Conservation (phyloP, 177 flowering plant species). For the Vitis hybrid region DNA sequence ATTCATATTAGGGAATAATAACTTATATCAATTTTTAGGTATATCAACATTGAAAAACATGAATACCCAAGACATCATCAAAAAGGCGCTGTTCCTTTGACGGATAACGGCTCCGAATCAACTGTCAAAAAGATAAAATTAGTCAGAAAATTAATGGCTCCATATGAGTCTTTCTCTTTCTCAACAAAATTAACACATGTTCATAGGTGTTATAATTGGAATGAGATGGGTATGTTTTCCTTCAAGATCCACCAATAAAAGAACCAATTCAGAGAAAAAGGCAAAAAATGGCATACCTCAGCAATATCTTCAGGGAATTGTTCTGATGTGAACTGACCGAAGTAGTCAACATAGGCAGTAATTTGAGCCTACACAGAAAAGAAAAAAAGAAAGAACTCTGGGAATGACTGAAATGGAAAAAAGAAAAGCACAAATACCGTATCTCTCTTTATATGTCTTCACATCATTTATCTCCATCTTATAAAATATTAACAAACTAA, state of each 20-base stretch:
- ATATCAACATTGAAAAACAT: slow-evolving; percentile 9
- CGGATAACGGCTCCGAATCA: slow-evolving; percentile 79
- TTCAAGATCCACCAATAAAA: not conserved
- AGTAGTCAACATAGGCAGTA: slow-evolving; percentile 88
- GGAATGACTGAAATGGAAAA: no score
- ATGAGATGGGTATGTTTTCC: not conserved
- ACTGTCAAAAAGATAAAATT: slow-evolving; percentile 42
- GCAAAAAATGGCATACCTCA: slow-evolving; percentile 54
- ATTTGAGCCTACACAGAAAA: slow-evolving; percentile 57
- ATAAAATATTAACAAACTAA: no score
- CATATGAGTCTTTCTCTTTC: not conserved
- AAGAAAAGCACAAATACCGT: no score
- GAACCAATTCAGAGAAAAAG: not conserved
- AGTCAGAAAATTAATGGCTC: slow-evolving; percentile 8
- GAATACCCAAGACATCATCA: slow-evolving; percentile 90
- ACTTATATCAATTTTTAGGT: not conserved
- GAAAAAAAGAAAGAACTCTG: not conserved
- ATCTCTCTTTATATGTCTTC: no score
- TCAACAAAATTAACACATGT: not conserved
- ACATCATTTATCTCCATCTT: no score
- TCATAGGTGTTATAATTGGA: not conserved
- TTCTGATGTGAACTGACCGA: slow-evolving; percentile 91
- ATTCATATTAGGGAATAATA: not conserved
- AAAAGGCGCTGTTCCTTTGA: slow-evolving; percentile 69
- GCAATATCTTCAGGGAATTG: slow-evolving; percentile 87